Conservation (phyloP, 345 rosid genomes). For the Brassica cretica region DNA sequence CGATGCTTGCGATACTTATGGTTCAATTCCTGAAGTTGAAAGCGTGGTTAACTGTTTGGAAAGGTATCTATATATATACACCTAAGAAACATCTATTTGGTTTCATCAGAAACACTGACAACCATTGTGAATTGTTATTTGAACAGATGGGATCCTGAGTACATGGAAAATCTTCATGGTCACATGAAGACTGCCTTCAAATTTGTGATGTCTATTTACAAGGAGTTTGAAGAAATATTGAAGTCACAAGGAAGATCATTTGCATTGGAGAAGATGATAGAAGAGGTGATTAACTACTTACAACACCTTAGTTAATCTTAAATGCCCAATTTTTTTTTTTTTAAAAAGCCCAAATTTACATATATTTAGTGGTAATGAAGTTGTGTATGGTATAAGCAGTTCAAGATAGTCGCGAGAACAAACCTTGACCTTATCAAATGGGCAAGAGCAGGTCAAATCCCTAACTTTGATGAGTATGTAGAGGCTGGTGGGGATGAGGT, state of each 20-base stretch:
- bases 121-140: background rate
- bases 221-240: conserved; percentile 17
- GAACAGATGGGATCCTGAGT: conserved; percentile 18
- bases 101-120: background rate
- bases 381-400: background rate
- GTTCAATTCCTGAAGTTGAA: conserved; percentile 4
- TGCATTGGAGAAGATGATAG: conserved; percentile 8
- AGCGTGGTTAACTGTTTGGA: conserved; percentile 9
- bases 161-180: conserved; percentile 23
- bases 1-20: conserved; percentile 16
- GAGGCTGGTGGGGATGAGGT: conserved; percentile 15
- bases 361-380: background rate
- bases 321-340: background rate
- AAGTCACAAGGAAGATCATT: conserved; percentile 11
- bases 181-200: conserved; percentile 15
- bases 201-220: conserved; percentile 13
- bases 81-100: background rate
- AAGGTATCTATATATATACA: conserved; percentile 1
- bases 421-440: conserved; percentile 25
- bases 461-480: conserved; percentile 18
- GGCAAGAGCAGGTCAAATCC: conserved; percentile 3
- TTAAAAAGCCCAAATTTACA: background rate
- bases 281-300: conserved; percentile 13
- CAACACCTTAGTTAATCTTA: background rate
- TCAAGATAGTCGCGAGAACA: background rate